Base-by-base conservation (phyloP, 805 yeast genomes). In the Myxozyma kluyveri region DNA sequence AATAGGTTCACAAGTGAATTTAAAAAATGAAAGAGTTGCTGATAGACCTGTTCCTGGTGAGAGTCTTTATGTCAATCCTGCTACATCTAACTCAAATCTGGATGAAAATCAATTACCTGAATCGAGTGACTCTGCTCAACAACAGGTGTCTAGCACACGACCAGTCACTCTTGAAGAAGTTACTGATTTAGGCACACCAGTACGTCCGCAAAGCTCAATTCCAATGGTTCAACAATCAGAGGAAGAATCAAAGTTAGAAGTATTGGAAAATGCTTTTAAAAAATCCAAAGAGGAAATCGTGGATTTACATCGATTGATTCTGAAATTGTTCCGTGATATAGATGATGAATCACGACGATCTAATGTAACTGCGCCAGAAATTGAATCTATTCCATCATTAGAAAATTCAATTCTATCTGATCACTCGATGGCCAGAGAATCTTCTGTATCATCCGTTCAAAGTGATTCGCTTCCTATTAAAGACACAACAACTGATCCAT, bases 211-310 rank as follows among this genome's bases (percentile, higher is more conserved):
- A 18, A 24, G 29, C 14, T 36, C 38, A 37, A 38, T 52, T 12
- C 36, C 49, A 27, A 47, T 24, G 26, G 18, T 52, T 5, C 36
- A 52, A n/a, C 56, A 48, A 18, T 52, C 56, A 12, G 26, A 38
- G 3, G 17, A 21, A 14, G n/a, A n/a, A n/a, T n/a, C n/a, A n/a
- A n/a, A n/a, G n/a, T n/a, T n/a, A n/a, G n/a, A n/a, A n/a, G n/a
- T n/a, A n/a, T 32, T 49, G 10, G 59, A 54, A 38, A 52, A 49
- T 17, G 54, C 46, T 23, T 40, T 54, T 14, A 45, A 19, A 32
- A n/a, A 26, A 9, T 54, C 59, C 10, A 45, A 38, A 29, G 14
- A 42, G 14, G 59, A 54, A 31, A 50, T 54, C 26, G 32, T 47
- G 4, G 52, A 47, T n/a, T 26, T 54, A 18, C 42, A 46, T 29